Percentiles rank a stretch among this genome's conserved stretches.
Conservation (phyloP, 2,329 filamentous ascomycete species). For the Aspergillus viridinutans region DNA sequence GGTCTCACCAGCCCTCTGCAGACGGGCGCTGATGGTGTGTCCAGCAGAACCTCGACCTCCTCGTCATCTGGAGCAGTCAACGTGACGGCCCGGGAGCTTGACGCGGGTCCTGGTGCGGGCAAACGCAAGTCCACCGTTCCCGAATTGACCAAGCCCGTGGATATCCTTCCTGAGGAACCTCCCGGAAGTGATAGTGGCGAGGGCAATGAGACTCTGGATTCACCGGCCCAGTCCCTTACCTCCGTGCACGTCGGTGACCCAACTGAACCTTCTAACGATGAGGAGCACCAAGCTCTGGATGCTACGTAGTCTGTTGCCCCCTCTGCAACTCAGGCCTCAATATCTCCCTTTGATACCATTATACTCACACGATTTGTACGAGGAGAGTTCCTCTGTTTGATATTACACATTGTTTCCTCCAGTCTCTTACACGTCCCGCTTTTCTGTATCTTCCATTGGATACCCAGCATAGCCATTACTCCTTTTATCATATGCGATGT, state of each 20-base stretch:
- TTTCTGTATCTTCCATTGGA: constrained; percentile 20
- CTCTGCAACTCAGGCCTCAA: neutral
- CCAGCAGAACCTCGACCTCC: constrained; percentile 3
- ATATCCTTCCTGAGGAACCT: constrained; percentile 21
- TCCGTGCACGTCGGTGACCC: constrained; percentile 7
- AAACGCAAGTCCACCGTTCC: constrained; percentile 11
- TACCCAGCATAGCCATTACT: constrained; percentile 28
- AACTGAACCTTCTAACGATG: neutral
- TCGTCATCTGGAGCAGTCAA: neutral
- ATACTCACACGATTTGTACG: neutral
- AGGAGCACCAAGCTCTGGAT: neutral
- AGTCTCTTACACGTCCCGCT: neutral
- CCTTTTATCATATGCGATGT: neutral
- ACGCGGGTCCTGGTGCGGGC: neutral
- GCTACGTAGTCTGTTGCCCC: neutral
- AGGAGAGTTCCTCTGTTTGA: neutral
- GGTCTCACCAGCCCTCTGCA: constrained; percentile 27
- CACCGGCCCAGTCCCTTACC: constrained; percentile 17
- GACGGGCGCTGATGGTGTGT: constrained; percentile 9
- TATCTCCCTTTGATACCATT: neutral
- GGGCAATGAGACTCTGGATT: constrained; percentile 16
- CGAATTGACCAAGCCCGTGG: constrained; percentile 9
- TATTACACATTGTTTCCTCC: neutral
- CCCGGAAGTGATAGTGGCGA: constrained; percentile 28
- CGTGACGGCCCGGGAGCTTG: neutral